These are phyloP conservation scores for Morella rubra DNA, from an alignment of 306 rosid species.

Conservation along the genomic window DNA sequence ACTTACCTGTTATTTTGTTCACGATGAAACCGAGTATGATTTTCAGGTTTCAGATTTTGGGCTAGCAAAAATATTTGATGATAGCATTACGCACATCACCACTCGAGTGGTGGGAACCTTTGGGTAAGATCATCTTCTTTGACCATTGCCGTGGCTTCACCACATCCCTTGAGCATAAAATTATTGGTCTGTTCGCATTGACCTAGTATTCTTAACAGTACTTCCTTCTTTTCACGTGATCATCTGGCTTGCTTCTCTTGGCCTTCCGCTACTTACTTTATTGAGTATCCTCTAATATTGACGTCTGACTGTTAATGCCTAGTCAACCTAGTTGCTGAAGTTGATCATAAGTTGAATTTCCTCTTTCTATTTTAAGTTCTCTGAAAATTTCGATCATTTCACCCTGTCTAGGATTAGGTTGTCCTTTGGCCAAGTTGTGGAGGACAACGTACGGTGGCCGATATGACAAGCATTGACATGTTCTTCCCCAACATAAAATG, in stretches of 20 bases:
- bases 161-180: neutral
- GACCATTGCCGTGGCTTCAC: neutral
- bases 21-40: neutral
- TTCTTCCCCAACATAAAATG: constrained; percentile 18
- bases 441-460: neutral
- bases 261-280: neutral
- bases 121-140: constrained; percentile 57
- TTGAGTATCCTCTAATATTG: neutral
- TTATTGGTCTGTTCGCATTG: neutral
- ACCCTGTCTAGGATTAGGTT: neutral
- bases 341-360: neutral
- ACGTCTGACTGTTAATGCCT: no score
- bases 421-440: neutral
- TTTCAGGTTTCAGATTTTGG: constrained; percentile 46
- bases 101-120: constrained; percentile 98
- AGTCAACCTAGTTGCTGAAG: neutral
- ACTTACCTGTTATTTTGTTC: neutral
- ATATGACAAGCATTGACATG: neutral
- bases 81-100: constrained; percentile 66
- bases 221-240: neutral
- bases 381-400: neutral
- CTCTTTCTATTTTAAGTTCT: neutral
- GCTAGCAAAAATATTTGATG: constrained; percentile 37
- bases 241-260: neutral
- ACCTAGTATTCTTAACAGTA: neutral